Base-by-base conservation (phyloP, 371 early-diverging fungal species). In the Batrachochytrium dendrobatidis region DNA sequence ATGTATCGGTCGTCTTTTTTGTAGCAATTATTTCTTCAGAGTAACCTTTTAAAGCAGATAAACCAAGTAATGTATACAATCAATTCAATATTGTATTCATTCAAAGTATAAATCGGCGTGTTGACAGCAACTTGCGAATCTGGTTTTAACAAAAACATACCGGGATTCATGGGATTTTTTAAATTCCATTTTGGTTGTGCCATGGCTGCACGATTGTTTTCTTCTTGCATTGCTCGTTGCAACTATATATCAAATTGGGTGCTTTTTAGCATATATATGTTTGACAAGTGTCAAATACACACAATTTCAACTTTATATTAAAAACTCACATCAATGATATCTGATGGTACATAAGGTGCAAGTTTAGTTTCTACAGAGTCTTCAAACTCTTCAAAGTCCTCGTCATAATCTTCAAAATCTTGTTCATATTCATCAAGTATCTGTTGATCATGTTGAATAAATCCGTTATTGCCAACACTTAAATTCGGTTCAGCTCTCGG, bases 381-480 rank as follows among this genome's bases (percentile, higher is more conserved):
- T 26, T 66, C 71, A 60, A 66, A 75, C 3, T 46, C 65, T 35
- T 75, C 75, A 61, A 75, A 75, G 49, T 70, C 72, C 26, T 70
- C 69, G n/a, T 61, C 62, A 35, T 70, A 70, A 10, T 55, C 70
- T 51, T 64, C 65, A 35, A 64, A 64, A 34, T 64, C 65, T 6
- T 65, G 61, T 10, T 48, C 65, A 43, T 65, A 65, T 17, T 34
- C 34, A 45, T 63, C 64, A n/a, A n/a, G n/a, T n/a, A n/a, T n/a
- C n/a, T n/a, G n/a, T n/a, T n/a, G n/a, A n/a, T n/a, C n/a, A n/a
- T n/a, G n/a, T n/a, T n/a, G n/a, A n/a, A n/a, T n/a, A n/a, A n/a
- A n/a, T n/a, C n/a, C n/a, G n/a, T n/a, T n/a, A n/a, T n/a, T n/a
- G n/a, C n/a, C n/a, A n/a, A n/a, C n/a, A n/a, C n/a, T n/a, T n/a